Conservation (phyloP, 306 rosid genomes). For the Pyrus pyrifolia region DNA sequence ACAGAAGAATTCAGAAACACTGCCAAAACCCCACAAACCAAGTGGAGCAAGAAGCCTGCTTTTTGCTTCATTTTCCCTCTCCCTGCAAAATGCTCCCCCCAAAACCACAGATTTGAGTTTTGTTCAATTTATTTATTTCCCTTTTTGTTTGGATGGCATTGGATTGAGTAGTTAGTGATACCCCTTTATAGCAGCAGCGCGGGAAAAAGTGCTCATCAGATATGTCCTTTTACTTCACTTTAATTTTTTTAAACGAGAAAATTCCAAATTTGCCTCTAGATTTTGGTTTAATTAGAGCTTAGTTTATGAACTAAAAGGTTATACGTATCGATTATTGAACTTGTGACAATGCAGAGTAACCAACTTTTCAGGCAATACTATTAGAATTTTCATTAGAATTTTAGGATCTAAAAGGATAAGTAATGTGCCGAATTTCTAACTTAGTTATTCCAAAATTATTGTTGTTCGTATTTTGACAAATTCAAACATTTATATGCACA, state of each 20-base stretch:
- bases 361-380: neutral
- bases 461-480: neutral
- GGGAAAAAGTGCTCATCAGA: constrained; percentile 25
- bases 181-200: constrained; percentile 32
- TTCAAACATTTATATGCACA: neutral
- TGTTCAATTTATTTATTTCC: neutral
- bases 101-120: constrained; percentile 2
- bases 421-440: too few species aligned
- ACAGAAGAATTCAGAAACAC: constrained; percentile 26
- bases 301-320: neutral
- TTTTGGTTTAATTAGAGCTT: neutral
- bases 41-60: constrained; percentile 24
- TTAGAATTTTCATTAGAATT: too few species aligned
- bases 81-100: constrained; percentile 19
- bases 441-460: too few species aligned
- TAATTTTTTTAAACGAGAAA: neutral
- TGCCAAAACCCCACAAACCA: constrained; percentile 39
- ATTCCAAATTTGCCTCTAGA: neutral
- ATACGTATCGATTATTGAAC: too few species aligned
- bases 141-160: neutral
- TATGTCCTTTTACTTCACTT: neutral
- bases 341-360: neutral
- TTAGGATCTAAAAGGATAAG: neutral
- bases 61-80: constrained; percentile 40
- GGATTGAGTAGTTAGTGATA: constrained; percentile 3